phyloP scores from a whole-genome alignment of 192 early-diverging fungal genomes.

The Chytriomyces sp. region DNA sequence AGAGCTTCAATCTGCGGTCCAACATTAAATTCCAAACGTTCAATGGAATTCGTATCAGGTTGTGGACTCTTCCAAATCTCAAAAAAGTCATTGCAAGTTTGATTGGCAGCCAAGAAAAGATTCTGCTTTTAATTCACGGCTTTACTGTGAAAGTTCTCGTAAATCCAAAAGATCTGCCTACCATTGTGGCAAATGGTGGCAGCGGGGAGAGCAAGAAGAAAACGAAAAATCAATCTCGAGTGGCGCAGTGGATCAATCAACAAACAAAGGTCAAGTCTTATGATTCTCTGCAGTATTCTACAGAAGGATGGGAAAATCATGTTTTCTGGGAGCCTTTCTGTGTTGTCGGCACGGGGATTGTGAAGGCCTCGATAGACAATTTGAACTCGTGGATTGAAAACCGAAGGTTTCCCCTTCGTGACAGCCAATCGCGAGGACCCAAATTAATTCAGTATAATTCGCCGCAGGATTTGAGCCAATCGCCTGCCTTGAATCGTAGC shows the following conservation, averaged over 20 bases:
- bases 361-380: background rate
- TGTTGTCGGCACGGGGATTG: background rate
- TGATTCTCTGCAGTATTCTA: slow-evolving; percentile 17
- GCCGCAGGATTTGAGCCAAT: background rate
- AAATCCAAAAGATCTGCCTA: slow-evolving; percentile 19
- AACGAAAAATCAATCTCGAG: background rate
- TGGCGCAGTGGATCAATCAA: slow-evolving; percentile 7
- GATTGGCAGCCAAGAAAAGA: background rate
- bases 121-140: slow-evolving; percentile 1
- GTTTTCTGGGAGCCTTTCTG: slow-evolving; percentile 37
- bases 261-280: slow-evolving; percentile 6
- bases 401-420: background rate
- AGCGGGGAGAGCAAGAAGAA: background rate
- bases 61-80: slow-evolving; percentile 21
- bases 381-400: background rate
- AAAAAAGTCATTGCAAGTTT: background rate
- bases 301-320: background rate
- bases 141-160: slow-evolving; percentile 8
- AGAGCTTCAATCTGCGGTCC: background rate
- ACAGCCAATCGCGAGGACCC: background rate
- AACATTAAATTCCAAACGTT: background rate
- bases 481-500: background rate
- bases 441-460: background rate
- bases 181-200: background rate
- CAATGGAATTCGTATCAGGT: slow-evolving; percentile 10